Base-by-base conservation (phyloP, 257 asterid species). In the Petunia axillaris region DNA sequence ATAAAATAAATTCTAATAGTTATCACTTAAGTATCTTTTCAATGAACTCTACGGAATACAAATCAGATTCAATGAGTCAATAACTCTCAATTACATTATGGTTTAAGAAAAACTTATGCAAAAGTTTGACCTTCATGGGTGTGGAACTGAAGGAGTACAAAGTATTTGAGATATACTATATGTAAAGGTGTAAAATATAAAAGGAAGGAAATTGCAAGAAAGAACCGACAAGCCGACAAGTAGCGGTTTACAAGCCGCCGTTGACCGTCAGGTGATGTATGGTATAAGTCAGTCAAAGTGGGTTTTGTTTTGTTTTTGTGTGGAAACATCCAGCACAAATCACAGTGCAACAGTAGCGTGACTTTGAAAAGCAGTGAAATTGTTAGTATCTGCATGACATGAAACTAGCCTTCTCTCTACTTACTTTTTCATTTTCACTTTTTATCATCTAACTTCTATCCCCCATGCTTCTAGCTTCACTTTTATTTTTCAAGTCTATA, bases 141-240 rank as follows among this genome's bases (percentile, higher is more conserved):
- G 77, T 70, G 77, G 58, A 70, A 68, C 46, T 68, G 76, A 16
- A 25, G 1, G 62, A 55, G 35, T 59, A 59, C 62, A 59, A 70
- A 36, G 59, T 35, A 35, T 10, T n/a, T n/a, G n/a, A n/a, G n/a
- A n/a, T n/a, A n/a, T n/a, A n/a, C n/a, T n/a, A 46, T 13, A 55
- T 55, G 7, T 15, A 15, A 55, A 7, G 48, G 40, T 25, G 25
- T 59, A 38, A 53, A 50, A 76, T 80, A 77, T 50, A 78, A 76
- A 54, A n/a, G 37, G 58, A 38, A 36, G 6, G 65, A 8, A 76
- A 74, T 64, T 41, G 46, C 43, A 25, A 25, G 11, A 78, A 54
- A 81, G 67, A 55, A 75, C 85, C 88, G 88, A 86, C 88, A 86
- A 64, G 9, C 85, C 82, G 89, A 88, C 91, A 79, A 68, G n/a